phyloP scores from a whole-genome alignment of 345 rosid genomes.

The Pseudoturritis turrita region DNA sequence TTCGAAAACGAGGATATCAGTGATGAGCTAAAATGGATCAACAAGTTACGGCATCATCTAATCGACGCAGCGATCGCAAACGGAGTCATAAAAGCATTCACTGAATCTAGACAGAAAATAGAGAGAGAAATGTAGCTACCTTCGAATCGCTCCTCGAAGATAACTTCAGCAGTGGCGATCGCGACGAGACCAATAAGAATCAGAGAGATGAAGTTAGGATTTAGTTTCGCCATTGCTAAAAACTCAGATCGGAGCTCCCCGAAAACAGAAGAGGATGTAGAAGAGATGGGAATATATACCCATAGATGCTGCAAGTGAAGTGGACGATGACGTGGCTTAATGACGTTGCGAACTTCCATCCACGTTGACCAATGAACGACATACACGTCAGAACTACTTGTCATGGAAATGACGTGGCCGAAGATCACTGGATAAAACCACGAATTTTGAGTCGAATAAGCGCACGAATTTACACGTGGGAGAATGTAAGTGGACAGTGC shows the following conservation, averaged over 20 bases:
- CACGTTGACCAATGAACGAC: neutral
- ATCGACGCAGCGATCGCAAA: neutral
- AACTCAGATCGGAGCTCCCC: conserved; percentile 22
- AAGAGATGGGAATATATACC: conserved; percentile 7
- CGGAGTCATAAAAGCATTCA: conserved; percentile 24
- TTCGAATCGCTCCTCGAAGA: conserved; percentile 89
- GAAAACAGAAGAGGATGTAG: neutral
- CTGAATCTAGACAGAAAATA: neutral
- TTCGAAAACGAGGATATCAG: neutral
- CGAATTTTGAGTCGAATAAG: neutral
- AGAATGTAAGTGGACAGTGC: neutral
- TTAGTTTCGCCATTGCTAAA: conserved; percentile 42
- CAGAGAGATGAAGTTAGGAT: conserved; percentile 34
- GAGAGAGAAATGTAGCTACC: conserved; percentile 41
- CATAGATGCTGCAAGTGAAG: conserved; percentile 10
- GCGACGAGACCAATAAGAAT: conserved; percentile 38
- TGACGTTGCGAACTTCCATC: neutral
- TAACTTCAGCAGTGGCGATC: conserved; percentile 57
- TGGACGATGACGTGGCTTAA: neutral
- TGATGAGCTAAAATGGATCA: conserved; percentile 10
- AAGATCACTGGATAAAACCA: conserved; percentile 28
- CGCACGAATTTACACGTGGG: neutral
- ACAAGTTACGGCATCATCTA: neutral
- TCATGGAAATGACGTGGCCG: conserved; percentile 44
- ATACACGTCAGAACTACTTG: conserved; percentile 23